Evolutionary conservation across 139 green algal species (phyloP).

Genomic region (Tetraselmis chui): DNA sequence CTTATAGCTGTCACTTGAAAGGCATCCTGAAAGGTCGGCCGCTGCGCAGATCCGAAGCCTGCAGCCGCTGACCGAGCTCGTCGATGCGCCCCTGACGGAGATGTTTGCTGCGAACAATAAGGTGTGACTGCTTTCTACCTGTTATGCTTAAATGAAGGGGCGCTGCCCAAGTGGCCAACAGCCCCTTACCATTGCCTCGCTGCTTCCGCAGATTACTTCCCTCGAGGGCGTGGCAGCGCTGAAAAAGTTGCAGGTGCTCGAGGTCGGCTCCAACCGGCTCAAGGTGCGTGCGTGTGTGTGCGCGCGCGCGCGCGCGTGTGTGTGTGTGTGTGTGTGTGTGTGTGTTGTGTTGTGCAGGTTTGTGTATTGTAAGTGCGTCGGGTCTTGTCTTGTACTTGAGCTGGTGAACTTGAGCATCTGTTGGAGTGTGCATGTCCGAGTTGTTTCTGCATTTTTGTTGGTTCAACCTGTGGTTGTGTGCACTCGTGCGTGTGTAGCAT

Average conservation of each 20-base stretch:
- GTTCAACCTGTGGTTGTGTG: no score
- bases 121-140: constrained; percentile 22
- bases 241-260: constrained; percentile 58
- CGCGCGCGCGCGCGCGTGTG: not conserved
- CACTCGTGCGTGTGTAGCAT: no score
- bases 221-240: constrained; percentile 45
- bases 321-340: constrained; percentile 5
- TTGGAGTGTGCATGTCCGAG: no score
- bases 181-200: not conserved
- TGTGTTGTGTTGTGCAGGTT: no score
- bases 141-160: no score
- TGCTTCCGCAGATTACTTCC: not conserved
- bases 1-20: no score
- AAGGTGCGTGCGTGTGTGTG: not conserved
- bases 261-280: constrained; percentile 91
- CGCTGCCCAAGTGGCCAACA: not conserved
- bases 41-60: constrained; percentile 58
- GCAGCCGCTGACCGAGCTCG: constrained; percentile 38
- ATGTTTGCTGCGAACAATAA: constrained; percentile 87
- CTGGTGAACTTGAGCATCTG: no score
- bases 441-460: no score
- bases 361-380: no score
- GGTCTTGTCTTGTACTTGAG: no score
- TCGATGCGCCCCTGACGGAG: constrained; percentile 42
- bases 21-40: no score